Conservation (phyloP, 257 asterid species). For the Mentha longifolia region DNA sequence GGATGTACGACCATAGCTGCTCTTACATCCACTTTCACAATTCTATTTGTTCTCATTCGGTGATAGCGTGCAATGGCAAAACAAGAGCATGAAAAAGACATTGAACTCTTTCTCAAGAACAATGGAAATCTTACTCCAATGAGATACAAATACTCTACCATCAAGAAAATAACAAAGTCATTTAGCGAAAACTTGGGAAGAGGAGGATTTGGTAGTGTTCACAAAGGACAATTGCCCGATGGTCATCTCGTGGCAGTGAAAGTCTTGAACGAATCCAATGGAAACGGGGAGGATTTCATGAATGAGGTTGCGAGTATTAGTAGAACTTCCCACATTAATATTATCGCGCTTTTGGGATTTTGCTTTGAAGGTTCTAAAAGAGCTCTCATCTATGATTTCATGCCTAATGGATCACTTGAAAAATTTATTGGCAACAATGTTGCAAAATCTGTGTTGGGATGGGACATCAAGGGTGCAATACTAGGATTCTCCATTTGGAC, state of each 20-base stretch:
- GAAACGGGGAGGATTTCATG: slow-evolving; percentile 44
- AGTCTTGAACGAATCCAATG: slow-evolving; percentile 31
- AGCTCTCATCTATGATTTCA: slow-evolving; percentile 40
- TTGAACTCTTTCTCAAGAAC: neutral
- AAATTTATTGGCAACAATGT: neutral
- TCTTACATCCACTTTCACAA: too few species aligned
- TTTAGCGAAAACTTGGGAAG: slow-evolving; percentile 37
- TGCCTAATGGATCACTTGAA: slow-evolving; percentile 21
- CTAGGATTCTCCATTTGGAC: slow-evolving; percentile 26
- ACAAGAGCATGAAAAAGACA: neutral
- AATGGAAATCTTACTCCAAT: slow-evolving; percentile 21
- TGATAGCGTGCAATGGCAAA: too few species aligned
- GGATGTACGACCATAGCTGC: too few species aligned
- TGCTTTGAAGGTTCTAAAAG: slow-evolving; percentile 41
- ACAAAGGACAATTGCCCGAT: slow-evolving; percentile 36
- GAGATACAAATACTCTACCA: slow-evolving; percentile 34
- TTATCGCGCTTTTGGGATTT: slow-evolving; percentile 48
- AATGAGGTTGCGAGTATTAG: slow-evolving; percentile 53
- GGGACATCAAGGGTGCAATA: slow-evolving; percentile 27
- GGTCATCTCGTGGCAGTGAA: slow-evolving; percentile 45
- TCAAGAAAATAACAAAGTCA: slow-evolving; percentile 34
- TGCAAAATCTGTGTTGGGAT: neutral
- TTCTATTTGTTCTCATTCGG: too few species aligned
- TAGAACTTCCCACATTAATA: slow-evolving; percentile 49
- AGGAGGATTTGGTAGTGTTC: slow-evolving; percentile 46